Evolutionary conservation across 176 grass and related monocot species (phyloP), one percentile per base, ranked within the genome.

Genomic region (Oropetium thomaeum): DNA sequence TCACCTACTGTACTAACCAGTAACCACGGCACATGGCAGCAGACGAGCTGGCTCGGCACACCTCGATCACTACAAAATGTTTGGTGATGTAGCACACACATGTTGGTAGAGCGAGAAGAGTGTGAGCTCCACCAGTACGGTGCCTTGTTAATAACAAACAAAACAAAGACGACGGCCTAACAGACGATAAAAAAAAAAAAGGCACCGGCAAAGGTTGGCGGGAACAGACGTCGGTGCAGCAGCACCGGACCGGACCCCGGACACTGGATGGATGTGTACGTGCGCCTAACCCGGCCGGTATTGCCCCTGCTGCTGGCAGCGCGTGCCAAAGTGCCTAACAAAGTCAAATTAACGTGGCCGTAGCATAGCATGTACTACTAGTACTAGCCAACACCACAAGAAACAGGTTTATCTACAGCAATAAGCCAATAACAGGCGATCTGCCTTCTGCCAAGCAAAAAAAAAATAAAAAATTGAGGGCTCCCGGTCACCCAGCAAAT

Each of bases 141-240:
- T 23, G 51, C n/a, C n/a, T 27, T 34, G 23, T 33, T 70, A 52
- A n/a, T n/a, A n/a, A n/a, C n/a, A n/a, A n/a, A 29, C 10, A 22
- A 43, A 74, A 42, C 53, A 37, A 6, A 14, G 53, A 59, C 71
- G 53, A 59, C 71, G 37, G 14, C 71, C 54, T 74, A 58, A 49
- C 71, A 17, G 4, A 74, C 23, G 26, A 48, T 17, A 31, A 69
- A 8, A 45, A 45, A 69, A n/a, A n/a, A n/a, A n/a, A n/a, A n/a
- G n/a, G n/a, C n/a, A n/a, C n/a, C n/a, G 35, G 10, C 5, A 10
- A 75, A 22, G 72, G 38, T 43, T 31, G 22, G 35, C 31, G 19
- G 43, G 3, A 30, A 29, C 25, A 30, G 26, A 25, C 17, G 67
- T 70, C 44, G 67, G 67, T 70, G 67, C 67, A 34, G 20, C 47